Conservation (phyloP, 2,329 filamentous ascomycete species). For the Microsporum audouinii region DNA sequence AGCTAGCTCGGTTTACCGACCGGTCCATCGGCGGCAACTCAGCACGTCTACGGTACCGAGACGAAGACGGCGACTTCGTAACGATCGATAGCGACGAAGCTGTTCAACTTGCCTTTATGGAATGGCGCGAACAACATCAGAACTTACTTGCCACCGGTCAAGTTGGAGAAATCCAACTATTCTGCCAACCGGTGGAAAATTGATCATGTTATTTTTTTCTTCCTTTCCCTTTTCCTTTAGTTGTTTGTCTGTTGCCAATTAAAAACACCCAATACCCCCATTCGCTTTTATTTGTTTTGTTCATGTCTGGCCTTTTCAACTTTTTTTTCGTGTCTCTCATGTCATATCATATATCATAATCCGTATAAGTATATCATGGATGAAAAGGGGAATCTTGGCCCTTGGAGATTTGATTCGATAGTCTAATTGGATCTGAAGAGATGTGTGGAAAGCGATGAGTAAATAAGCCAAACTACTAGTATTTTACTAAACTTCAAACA, state of each 20-base stretch:
- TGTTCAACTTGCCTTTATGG: slow-evolving; percentile 88
- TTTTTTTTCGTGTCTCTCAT: neutral
- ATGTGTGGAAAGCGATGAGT: neutral
- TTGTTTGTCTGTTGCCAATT: neutral
- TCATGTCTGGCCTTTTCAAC: neutral
- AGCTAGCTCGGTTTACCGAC: slow-evolving; percentile 74
- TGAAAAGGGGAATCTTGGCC: neutral
- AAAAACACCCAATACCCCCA: slow-evolving; percentile 3
- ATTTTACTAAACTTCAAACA: neutral
- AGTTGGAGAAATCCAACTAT: slow-evolving; percentile 82
- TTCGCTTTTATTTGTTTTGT: neutral
- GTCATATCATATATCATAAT: slow-evolving; percentile 1
- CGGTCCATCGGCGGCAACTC: slow-evolving; percentile 72
- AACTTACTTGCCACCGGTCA: slow-evolving; percentile 52
- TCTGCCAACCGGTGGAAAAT: slow-evolving; percentile 49
- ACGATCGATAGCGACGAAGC: slow-evolving; percentile 93
- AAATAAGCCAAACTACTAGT: neutral
- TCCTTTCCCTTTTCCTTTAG: neutral
- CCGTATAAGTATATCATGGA: neutral
- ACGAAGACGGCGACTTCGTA: slow-evolving; percentile 86
- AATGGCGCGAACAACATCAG: slow-evolving; percentile 71
- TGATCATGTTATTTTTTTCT: neutral
- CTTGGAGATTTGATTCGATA: neutral
- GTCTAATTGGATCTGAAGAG: neutral
- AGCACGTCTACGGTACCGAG: slow-evolving; percentile 78